Evolutionary conservation across 352 stramenopile genomes (phyloP).

Genomic region (Globisporangium okanoganense): DNA sequence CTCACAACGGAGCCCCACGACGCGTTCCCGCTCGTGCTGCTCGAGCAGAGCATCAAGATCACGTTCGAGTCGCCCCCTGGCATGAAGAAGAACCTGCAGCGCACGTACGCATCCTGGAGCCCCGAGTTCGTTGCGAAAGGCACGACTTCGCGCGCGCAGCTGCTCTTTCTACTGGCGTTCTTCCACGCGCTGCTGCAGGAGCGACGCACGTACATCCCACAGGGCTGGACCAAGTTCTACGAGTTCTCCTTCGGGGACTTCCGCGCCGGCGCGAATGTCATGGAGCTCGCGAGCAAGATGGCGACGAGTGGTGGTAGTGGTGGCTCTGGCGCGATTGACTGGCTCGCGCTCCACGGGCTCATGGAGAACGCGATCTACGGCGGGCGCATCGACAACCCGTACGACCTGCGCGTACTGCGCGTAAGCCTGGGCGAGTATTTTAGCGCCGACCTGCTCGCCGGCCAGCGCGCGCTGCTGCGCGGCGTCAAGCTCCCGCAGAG

Average conservation of each 20-base stretch:
- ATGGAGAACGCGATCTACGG: slow-evolving; percentile 97
- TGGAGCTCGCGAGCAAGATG: slow-evolving; percentile 70
- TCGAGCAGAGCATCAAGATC: slow-evolving; percentile 93
- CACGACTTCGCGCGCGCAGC: slow-evolving; percentile 40
- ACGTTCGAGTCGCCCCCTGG: slow-evolving; percentile 94
- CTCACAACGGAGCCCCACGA: slow-evolving; percentile 92
- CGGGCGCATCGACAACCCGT: slow-evolving; percentile 91
- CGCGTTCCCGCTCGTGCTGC: slow-evolving; percentile 87
- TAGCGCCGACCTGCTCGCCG: slow-evolving; percentile 63
- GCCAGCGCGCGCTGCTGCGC: slow-evolving; percentile 53
- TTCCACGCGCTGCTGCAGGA: slow-evolving; percentile 89
- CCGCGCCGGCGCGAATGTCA: slow-evolving; percentile 89
- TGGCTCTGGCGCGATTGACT: slow-evolving; percentile 86
- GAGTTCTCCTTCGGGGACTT: slow-evolving; percentile 95
- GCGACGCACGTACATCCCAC: slow-evolving; percentile 91
- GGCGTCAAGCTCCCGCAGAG: slow-evolving; percentile 73
- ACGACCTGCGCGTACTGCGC: slow-evolving; percentile 89
- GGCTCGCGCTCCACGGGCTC: slow-evolving; percentile 88
- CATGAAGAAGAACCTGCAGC: slow-evolving; percentile 95
- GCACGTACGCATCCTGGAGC: slow-evolving; percentile 88
- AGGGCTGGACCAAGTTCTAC: slow-evolving; percentile 97
- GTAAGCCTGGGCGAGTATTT: slow-evolving; percentile 90
- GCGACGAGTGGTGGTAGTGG: slow-evolving; percentile 15
- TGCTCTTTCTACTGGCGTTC: slow-evolving; percentile 88
- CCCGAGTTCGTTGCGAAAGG: slow-evolving; percentile 64